Evolutionary conservation across 2,329 filamentous ascomycete species (phyloP).

Genomic region (Microsporum canis): DNA sequence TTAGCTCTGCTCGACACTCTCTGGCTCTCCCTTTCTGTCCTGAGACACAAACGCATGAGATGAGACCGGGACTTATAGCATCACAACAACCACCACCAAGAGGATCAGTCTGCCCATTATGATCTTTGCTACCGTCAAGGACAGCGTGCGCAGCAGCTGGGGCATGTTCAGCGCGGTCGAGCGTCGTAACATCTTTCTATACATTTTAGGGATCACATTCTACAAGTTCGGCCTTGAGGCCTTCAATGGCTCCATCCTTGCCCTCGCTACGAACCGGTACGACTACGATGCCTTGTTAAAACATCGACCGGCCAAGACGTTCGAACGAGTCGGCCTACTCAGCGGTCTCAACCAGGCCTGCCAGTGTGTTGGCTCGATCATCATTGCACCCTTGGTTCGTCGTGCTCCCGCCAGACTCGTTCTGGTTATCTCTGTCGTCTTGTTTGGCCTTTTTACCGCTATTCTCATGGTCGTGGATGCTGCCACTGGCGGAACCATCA

Average conservation of each 20-base stretch:
- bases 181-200: constrained; percentile 37
- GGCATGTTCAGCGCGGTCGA: constrained; percentile 30
- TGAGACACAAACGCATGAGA: background rate
- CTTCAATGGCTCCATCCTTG: constrained; percentile 42
- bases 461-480: constrained; percentile 40
- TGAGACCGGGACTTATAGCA: background rate
- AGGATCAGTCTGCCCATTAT: constrained; percentile 7
- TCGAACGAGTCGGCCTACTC: constrained; percentile 38
- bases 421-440: constrained; percentile 33
- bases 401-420: constrained; percentile 39
- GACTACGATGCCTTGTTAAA: constrained; percentile 33
- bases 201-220: constrained; percentile 42
- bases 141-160: constrained; percentile 16
- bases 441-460: constrained; percentile 39
- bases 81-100: background rate
- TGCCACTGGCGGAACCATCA: constrained; percentile 38
- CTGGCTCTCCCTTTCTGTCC: background rate
- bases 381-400: constrained; percentile 42
- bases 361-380: constrained; percentile 41
- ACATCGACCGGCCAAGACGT: constrained; percentile 30
- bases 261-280: constrained; percentile 41
- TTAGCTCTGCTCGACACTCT: background rate
- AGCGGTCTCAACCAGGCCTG: constrained; percentile 42
- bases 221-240: constrained; percentile 44
- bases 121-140: constrained; percentile 1